Evolutionary conservation across 2,329 filamentous ascomycete genomes (phyloP), one percentile per base, ranked within the genome.

Genomic region (Chaetomiaceae sp.): DNA sequence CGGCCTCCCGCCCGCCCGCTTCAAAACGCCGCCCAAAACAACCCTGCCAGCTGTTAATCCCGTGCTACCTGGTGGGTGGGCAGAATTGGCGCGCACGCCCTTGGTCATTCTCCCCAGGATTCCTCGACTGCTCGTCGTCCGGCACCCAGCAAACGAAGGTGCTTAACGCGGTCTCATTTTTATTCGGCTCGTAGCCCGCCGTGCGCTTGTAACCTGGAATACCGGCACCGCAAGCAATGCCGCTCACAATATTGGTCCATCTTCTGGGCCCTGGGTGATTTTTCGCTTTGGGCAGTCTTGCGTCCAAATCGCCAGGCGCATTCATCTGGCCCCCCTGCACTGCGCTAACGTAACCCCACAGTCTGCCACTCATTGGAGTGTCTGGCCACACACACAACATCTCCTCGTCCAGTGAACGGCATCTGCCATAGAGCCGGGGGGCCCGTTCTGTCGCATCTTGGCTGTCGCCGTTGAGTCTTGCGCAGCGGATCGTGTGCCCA

Each of bases 391-490:
- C n/a, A n/a, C n/a, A n/a, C n/a, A n/a, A n/a, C n/a, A n/a, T n/a
- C n/a, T n/a, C n/a, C 59, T 61, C 57, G 45, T 59, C 61, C 62
- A 61, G 54, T 57, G 54, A 3, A 48, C 56, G 59, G 53, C 50
- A 47, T 49, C 38, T 32, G 53, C 48, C 55, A 51, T 51, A 43
- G 48, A 37, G 43, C 41, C 53, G 45, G 54, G 47, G 53, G 47
- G 53, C 41, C 47, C 23, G 50, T 48, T 51, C 54, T 48, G 57
- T 46, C 25, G 49, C 50, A 51, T 48, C n/a, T n/a, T n/a, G n/a
- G n/a, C n/a, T n/a, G n/a, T n/a, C 48, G 34, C 49, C 52, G 40
- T 55, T 32, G 44, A 43, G 48, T 50, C 47, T 46, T 34, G 42
- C 41, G 48, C 49, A 18, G 34, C 36, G 53, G 43, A 49, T 54